phyloP scores from a whole-genome alignment of 2,329 filamentous ascomycete genomes.

The Xylaria multiplex region DNA sequence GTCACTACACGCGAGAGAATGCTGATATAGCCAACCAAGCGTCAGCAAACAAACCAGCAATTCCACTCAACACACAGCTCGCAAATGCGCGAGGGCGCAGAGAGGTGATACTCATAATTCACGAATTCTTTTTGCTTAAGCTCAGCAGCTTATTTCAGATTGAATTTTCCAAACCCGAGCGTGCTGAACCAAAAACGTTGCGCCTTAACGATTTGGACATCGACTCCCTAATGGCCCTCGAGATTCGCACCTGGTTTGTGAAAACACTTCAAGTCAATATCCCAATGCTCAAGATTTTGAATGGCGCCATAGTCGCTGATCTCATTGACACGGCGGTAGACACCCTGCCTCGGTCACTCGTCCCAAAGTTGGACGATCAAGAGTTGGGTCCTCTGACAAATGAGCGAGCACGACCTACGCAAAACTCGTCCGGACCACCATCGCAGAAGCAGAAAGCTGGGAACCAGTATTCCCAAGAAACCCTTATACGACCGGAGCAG shows the following conservation, averaged over 20 bases:
- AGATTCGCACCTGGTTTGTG: neutral
- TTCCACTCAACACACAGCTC: neutral
- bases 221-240: constrained; percentile 3
- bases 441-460: too few species aligned
- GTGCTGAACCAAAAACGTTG: neutral
- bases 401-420: neutral
- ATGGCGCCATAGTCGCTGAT: neutral
- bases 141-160: neutral
- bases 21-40: neutral
- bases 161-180: neutral
- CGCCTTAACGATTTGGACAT: neutral
- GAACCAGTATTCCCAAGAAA: too few species aligned
- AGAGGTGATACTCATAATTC: neutral
- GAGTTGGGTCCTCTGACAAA: neutral
- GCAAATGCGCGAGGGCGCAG: neutral
- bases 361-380: neutral
- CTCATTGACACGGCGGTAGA: neutral
- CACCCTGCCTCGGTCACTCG: neutral
- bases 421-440: too few species aligned
- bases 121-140: neutral
- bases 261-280: constrained; percentile 6
- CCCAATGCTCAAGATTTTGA: constrained; percentile 1
- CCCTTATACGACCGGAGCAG: too few species aligned
- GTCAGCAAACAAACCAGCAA: too few species aligned
- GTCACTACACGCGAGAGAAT: neutral